phyloP scores from a whole-genome alignment of 768 basidiomycete genomes.

The Chlorophyllum brunneum region DNA sequence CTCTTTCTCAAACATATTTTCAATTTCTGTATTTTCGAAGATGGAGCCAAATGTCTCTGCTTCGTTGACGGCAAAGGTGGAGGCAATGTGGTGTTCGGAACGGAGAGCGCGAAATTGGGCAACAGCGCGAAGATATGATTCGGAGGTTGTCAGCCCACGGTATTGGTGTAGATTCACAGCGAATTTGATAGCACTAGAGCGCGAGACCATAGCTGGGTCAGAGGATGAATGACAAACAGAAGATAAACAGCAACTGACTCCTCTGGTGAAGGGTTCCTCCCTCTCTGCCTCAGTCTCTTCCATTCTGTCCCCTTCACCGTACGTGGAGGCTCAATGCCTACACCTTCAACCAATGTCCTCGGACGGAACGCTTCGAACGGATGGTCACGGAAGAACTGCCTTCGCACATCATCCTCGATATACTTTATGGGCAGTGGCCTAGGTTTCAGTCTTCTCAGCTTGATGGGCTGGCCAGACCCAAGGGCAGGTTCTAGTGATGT shows the following conservation, averaged over 20 bases:
- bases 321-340: slow-evolving; percentile 50
- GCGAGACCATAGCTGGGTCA: slow-evolving; percentile 14
- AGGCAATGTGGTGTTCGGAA: slow-evolving; percentile 77
- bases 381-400: slow-evolving; percentile 93
- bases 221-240: background rate
- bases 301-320: slow-evolving; percentile 59
- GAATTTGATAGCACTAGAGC: slow-evolving; percentile 70
- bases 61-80: slow-evolving; percentile 73
- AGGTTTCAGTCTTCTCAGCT: slow-evolving; percentile 22
- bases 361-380: slow-evolving; percentile 94
- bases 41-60: slow-evolving; percentile 70
- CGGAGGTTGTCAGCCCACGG: slow-evolving; percentile 60
- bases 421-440: slow-evolving; percentile 59
- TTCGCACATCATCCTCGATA: slow-evolving; percentile 79
- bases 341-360: slow-evolving; percentile 69
- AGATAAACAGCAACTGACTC: slow-evolving; percentile 57
- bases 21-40: slow-evolving; percentile 58
- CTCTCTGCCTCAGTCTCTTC: slow-evolving; percentile 78
- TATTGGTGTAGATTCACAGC: slow-evolving; percentile 71
- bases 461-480: slow-evolving; percentile 17
- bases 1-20: slow-evolving; percentile 58
- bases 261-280: slow-evolving; percentile 80
- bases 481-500: slow-evolving; percentile 18
- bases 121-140: slow-evolving; percentile 78
- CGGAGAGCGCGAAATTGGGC: slow-evolving; percentile 87